These are phyloP conservation scores for Mycocentrospora acerina DNA, from an alignment of 2,329 filamentous ascomycete species.

Conservation along the genomic window DNA sequence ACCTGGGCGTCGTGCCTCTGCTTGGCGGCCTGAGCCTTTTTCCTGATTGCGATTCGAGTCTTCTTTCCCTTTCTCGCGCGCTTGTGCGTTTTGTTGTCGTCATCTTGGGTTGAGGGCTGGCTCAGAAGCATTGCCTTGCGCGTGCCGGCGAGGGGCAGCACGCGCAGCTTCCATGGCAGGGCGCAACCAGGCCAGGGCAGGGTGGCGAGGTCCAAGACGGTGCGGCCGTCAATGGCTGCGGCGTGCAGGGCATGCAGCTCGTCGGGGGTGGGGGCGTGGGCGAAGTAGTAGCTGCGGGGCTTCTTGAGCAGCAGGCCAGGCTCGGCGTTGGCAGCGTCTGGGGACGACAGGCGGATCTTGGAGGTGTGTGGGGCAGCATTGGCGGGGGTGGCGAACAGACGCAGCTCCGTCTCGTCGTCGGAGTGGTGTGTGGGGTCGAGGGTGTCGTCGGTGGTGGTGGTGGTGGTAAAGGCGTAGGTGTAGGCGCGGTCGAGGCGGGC, in stretches of 20 bases:
- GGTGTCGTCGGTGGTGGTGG: slow-evolving; percentile 2
- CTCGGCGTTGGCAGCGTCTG: slow-evolving; percentile 24
- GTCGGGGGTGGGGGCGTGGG: slow-evolving; percentile 26
- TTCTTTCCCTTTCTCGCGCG: slow-evolving; percentile 39
- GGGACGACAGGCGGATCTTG: slow-evolving; percentile 37
- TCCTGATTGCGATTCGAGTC: slow-evolving; percentile 35
- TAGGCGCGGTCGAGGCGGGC: slow-evolving; percentile 25
- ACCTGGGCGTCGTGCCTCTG: slow-evolving; percentile 26
- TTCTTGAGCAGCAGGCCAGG: slow-evolving; percentile 32
- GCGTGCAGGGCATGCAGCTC: slow-evolving; percentile 23
- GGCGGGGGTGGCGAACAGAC: slow-evolving; percentile 34
- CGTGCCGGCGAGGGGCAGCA: slow-evolving; percentile 30
- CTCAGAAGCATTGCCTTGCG: slow-evolving; percentile 34
- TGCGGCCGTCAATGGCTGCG: slow-evolving; percentile 30
- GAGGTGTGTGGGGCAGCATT: slow-evolving; percentile 21
- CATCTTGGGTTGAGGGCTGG: slow-evolving; percentile 22
- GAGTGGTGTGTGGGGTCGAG: slow-evolving; percentile 13
- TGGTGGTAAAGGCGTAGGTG: slow-evolving; percentile 25
- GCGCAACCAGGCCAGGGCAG: slow-evolving; percentile 38
- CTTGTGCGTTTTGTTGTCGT: slow-evolving; percentile 25
- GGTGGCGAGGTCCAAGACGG: slow-evolving; percentile 30
- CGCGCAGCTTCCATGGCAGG: slow-evolving; percentile 39
- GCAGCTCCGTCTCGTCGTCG: slow-evolving; percentile 36
- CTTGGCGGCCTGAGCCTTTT: slow-evolving; percentile 31
- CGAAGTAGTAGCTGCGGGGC: slow-evolving; percentile 39